Base-by-base conservation (phyloP, 2,329 filamentous ascomycete species). In the Aureobasidium vineae region DNA sequence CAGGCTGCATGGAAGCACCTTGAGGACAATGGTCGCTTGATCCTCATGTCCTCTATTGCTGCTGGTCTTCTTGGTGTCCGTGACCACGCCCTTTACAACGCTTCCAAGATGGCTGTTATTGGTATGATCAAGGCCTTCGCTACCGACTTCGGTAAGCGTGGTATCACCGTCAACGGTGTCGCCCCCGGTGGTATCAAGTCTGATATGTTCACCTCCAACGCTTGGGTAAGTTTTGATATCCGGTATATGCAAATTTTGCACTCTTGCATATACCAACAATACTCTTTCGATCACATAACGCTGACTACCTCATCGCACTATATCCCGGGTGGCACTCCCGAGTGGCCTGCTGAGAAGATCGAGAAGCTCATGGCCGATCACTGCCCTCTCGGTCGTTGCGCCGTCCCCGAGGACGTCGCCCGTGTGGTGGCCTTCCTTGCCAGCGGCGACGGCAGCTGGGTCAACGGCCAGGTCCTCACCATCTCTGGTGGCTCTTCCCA, bases 31-130 rank as follows among this genome's bases (percentile, higher is more conserved):
- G 90, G 90, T 38, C 83, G 90, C 53, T 84, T 93, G 71, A 88
- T 92, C 77, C 81, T 92, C 70, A 92, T 90, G 86, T 86, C 84
- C 36, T 88, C 85, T 67, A 91, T 91, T 76, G 88, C 88, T 77
- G 88, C 75, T 5, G 84, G 85, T 69, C 81, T 90, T 71, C 81
- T 87, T 43, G 87, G 88, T 63, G 86, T 90, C 66, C 87, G 87
- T 68, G 85, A 90, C 79, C 88, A 91, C 76, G 87, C 86, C 5
- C 81, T 91, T 21, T 91, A 91, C 80, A 88, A 88, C 69, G 88
- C 86, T 19, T 86, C 83, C 75, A 91, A 91, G 81, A 88, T 88
- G 76, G 88, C 88, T 33, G 86, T 90, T 67, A 89, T 90, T 74
- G 88, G 88, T 54, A 87, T 90, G 79, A 86, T 88, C 73, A 88